A percentile compares a stretch with the other conserved stretches of the same genome.
These are phyloP conservation scores for Aspergillus sp. DNA, from an alignment of 2,329 filamentous ascomycete species.

Conservation along the genomic window DNA sequence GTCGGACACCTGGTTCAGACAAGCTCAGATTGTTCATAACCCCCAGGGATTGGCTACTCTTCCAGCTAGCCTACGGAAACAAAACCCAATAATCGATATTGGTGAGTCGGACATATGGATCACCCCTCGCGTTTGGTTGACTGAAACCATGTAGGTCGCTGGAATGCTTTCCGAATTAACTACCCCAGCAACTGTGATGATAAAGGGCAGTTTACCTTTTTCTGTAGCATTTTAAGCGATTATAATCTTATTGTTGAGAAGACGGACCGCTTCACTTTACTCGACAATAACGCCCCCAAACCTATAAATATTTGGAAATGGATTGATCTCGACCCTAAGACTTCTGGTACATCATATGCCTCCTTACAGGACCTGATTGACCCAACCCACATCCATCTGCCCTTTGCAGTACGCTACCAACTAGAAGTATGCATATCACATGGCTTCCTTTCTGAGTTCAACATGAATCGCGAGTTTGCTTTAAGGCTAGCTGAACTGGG, in stretches of 20 bases:
- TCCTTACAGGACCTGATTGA: conserved; percentile 37
- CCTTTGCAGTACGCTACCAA: conserved; percentile 80
- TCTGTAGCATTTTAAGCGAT: conserved; percentile 62
- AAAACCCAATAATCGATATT: conserved; percentile 58
- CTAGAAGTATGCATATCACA: conserved; percentile 91
- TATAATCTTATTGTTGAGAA: conserved; percentile 65
- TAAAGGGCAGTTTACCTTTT: conserved; percentile 38
- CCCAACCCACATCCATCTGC: conserved; percentile 46
- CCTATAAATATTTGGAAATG: conserved; percentile 38
- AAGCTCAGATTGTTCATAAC: conserved; percentile 60
- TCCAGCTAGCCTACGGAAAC: conserved; percentile 50
- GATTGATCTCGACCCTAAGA: conserved; percentile 36
- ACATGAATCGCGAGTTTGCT: conserved; percentile 68
- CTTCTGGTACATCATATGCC: conserved; percentile 28
- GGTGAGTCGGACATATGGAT: conserved; percentile 35
- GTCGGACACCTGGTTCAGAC: conserved; percentile 60
- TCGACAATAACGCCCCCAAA: conserved; percentile 25
- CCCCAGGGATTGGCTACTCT: conserved; percentile 33
- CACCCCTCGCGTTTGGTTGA: background rate
- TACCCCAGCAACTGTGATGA: conserved; percentile 39
- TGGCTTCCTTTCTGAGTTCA: conserved; percentile 73
- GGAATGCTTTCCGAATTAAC: conserved; percentile 59
- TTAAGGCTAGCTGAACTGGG: conserved; percentile 56
- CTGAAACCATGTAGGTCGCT: conserved; percentile 49
- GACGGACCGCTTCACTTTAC: conserved; percentile 42